Conservation (phyloP, 495 filamentous ascomycete species). For the Podospora anserina region DNA sequence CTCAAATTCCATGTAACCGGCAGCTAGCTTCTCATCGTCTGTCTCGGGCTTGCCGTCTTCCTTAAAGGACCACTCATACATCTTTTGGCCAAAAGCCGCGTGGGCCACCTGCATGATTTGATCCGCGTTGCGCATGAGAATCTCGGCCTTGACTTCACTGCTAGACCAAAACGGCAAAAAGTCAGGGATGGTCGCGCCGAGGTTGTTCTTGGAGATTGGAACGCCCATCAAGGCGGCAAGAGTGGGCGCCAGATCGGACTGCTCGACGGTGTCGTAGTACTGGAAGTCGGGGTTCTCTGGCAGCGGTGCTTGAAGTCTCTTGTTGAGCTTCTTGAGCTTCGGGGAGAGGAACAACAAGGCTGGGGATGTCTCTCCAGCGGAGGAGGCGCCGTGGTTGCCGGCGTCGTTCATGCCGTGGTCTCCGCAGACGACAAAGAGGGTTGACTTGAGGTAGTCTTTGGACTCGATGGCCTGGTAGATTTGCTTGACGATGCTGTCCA, state of each 20-base stretch:
- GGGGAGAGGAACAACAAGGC: constrained; percentile 91
- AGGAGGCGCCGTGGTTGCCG: constrained; percentile 93
- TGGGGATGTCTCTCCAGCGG: constrained; percentile 86
- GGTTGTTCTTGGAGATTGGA: constrained; percentile 86
- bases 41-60: constrained; percentile 31
- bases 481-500: constrained; percentile 76
- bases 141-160: constrained; percentile 56
- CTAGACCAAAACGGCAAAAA: constrained; percentile 71
- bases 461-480: constrained; percentile 75
- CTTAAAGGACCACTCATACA: constrained; percentile 42
- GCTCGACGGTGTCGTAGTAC: constrained; percentile 80
- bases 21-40: constrained; percentile 60
- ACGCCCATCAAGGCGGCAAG: constrained; percentile 84
- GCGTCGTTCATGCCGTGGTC: constrained; percentile 99
- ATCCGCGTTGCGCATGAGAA: constrained; percentile 69
- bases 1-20: constrained; percentile 55
- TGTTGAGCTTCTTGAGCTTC: constrained; percentile 60
- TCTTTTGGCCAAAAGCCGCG: constrained; percentile 59
- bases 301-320: constrained; percentile 44
- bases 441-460: constrained; percentile 65
- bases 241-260: constrained; percentile 89
- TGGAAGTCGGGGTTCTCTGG: constrained; percentile 59
- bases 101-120: constrained; percentile 74
- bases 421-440: constrained; percentile 81
- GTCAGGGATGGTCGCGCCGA: constrained; percentile 80